Conservation (phyloP, 371 early-diverging fungal genomes). For the Apophysomyces trapeziformis region DNA sequence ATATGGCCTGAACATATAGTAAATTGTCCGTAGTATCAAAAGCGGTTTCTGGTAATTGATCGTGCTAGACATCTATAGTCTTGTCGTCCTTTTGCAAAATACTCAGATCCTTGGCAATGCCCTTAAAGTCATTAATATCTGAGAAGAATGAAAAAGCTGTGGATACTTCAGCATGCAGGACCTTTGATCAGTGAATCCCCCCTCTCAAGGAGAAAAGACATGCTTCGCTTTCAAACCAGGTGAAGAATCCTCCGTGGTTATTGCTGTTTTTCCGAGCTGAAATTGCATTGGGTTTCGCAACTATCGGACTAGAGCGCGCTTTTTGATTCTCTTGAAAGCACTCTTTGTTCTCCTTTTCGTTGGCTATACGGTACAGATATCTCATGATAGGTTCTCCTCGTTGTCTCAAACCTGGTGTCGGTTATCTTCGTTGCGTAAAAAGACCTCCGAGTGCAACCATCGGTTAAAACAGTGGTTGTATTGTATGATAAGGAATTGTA, state of each 20-base stretch:
- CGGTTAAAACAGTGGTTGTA: neutral
- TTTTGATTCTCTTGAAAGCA: neutral
- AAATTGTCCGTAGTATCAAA: too few relatives aligned
- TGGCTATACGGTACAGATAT: neutral
- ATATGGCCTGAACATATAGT: too few relatives aligned
- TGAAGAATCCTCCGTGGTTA: slow-evolving; percentile 4
- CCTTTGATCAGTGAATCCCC: too few relatives aligned
- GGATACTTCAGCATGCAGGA: too few relatives aligned
- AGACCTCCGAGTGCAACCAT: too few relatives aligned
- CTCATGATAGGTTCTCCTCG: neutral
- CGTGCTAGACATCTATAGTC: too few relatives aligned
- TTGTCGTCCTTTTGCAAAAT: too few relatives aligned
- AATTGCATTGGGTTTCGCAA: neutral
- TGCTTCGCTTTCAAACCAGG: slow-evolving; percentile 1
- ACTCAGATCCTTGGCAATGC: too few relatives aligned
- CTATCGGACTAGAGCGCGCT: neutral
- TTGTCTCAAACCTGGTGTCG: neutral
- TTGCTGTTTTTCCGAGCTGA: slow-evolving; percentile 9
- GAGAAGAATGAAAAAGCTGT: too few relatives aligned
- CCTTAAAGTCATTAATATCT: too few relatives aligned
- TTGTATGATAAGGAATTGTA: slow-evolving; percentile 1
- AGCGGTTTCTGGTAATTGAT: too few relatives aligned
- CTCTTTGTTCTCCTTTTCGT: slow-evolving; percentile 1
- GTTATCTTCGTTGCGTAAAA: too few relatives aligned
- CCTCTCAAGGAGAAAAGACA: neutral